phyloP scores from a whole-genome alignment of 306 rosid species.

The Acacia acuminata region DNA sequence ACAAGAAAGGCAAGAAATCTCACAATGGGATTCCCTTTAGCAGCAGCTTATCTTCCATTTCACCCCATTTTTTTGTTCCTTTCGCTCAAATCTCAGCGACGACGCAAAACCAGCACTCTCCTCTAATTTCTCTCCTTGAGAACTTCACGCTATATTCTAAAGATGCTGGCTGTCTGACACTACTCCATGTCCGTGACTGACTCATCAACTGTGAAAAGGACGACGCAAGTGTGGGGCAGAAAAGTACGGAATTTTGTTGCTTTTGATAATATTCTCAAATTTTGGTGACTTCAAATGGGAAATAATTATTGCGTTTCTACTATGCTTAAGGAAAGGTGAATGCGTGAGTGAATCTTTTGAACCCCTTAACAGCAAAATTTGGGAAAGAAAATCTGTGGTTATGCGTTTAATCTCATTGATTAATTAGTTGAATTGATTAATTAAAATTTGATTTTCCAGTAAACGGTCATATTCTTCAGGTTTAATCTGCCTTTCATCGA shows the following conservation, averaged over 20 bases:
- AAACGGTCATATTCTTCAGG: slow-evolving; percentile 43
- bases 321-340: slow-evolving; percentile 35
- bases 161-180: slow-evolving; percentile 47
- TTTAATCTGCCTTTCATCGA: slow-evolving; percentile 44
- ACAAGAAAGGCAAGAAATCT: slow-evolving; percentile 33
- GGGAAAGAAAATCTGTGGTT: slow-evolving; percentile 1
- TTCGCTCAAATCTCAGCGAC: slow-evolving; percentile 21
- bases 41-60: slow-evolving; percentile 39
- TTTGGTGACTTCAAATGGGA: neutral
- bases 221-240: slow-evolving; percentile 29
- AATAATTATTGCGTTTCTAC: slow-evolving; percentile 29
- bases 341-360: slow-evolving; percentile 37
- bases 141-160: slow-evolving; percentile 36
- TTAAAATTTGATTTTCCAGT: slow-evolving; percentile 19
- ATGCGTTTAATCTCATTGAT: slow-evolving; percentile 7
- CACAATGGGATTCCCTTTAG: slow-evolving; percentile 42
- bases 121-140: slow-evolving; percentile 29
- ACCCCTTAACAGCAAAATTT: neutral
- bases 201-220: slow-evolving; percentile 49
- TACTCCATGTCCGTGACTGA: slow-evolving; percentile 29
- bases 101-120: slow-evolving; percentile 11
- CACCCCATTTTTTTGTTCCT: slow-evolving; percentile 48
- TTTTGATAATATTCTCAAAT: slow-evolving; percentile 11
- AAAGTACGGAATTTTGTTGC: slow-evolving; percentile 20
- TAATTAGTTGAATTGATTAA: neutral